Evolutionary conservation across 208 protist genomes (phyloP).

Genomic region (Trypanosoma avium): DNA sequence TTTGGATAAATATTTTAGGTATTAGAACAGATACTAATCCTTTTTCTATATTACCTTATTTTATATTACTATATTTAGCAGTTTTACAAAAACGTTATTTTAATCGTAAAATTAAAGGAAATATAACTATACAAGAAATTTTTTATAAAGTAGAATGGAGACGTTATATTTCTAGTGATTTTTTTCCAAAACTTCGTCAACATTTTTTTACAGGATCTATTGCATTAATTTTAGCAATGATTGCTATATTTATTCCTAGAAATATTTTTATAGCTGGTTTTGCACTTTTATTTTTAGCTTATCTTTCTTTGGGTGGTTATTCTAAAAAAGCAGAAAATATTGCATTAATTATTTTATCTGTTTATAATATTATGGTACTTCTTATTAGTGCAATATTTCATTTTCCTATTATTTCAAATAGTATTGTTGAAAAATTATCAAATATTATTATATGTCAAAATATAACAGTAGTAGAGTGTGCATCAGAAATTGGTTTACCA

Average conservation of each 20-base stretch:
- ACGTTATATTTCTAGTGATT: not conserved
- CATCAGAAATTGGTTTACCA: conserved; percentile 12
- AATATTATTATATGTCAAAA: conserved; percentile 8
- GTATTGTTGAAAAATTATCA: not conserved
- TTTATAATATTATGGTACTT: conserved; percentile 25
- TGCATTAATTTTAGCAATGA: conserved; percentile 9
- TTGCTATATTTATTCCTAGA: conserved; percentile 13
- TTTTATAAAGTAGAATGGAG: conserved; percentile 17
- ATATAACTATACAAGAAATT: conserved; percentile 11
- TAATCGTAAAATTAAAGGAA: not conserved
- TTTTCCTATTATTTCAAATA: conserved; percentile 5
- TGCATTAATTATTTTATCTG: conserved; percentile 3
- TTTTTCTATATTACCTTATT: conserved; percentile 11
- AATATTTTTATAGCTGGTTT: conserved; percentile 23
- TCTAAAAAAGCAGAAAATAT: conserved; percentile 8
- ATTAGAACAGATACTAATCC: conserved; percentile 8
- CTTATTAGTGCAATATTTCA: conserved; percentile 16
- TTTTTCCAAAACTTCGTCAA: conserved; percentile 14
- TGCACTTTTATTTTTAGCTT: conserved; percentile 26
- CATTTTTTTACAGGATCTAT: conserved; percentile 1
- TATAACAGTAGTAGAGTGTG: conserved; percentile 5
- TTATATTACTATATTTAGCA: conserved; percentile 8
- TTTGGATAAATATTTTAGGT: conserved; percentile 5
- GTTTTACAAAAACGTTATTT: conserved; percentile 10
- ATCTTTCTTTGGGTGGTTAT: conserved; percentile 13